Base-by-base conservation (phyloP, 1,284 basidiomycete genomes). In the Apiotrichum gracile region DNA sequence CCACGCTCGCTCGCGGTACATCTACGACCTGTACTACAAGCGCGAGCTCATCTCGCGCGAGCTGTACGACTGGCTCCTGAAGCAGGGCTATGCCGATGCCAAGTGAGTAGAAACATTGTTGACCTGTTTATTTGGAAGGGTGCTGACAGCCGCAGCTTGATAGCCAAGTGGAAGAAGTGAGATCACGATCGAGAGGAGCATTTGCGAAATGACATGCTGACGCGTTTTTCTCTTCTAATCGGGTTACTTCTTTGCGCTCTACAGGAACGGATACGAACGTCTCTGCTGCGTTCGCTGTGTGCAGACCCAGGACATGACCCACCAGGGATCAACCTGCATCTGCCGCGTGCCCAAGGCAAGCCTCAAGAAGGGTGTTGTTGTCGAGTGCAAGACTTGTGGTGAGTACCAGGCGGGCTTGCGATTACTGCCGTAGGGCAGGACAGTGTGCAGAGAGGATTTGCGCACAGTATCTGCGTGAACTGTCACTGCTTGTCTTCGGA, bases 1-100 rank as follows among this genome's bases (percentile, higher is more conserved):
- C 14, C 94, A 98, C 75, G 88, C 91, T 12, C 85, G 94, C 46
- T 93, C 90, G 48, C 81, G 92, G 59, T 98, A 98, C 77, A 91
- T 99, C 61, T 98, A 97, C 73, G 96, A 98, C 75, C 81, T 98
- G 54, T 98, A 96, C 78, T 97, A 98, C 80, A 97, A 97, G 76
- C 85, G 94, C 37, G 93, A 98, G 75, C 91, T 92, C 16, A 91
- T 99, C 68, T 87, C 85, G 62, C 85, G 82, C 67, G 89, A 96
- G 73, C 78, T 99, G 47, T 99, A 98, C 73, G 94, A 98, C 76
- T 99, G 96, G 96, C 76, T 99, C 54, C 73, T 98, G 68, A 97
- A 97, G 78, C 88, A 98, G 74, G 90, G 90, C 14, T 98, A 97
- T 75, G 96, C 90, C 13, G 96, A 99, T 74, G 86, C 87, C 44